Evolutionary conservation across 768 basidiomycete genomes (phyloP), one percentile per base, ranked within the genome.

Genomic region (Termitomyces sp.): DNA sequence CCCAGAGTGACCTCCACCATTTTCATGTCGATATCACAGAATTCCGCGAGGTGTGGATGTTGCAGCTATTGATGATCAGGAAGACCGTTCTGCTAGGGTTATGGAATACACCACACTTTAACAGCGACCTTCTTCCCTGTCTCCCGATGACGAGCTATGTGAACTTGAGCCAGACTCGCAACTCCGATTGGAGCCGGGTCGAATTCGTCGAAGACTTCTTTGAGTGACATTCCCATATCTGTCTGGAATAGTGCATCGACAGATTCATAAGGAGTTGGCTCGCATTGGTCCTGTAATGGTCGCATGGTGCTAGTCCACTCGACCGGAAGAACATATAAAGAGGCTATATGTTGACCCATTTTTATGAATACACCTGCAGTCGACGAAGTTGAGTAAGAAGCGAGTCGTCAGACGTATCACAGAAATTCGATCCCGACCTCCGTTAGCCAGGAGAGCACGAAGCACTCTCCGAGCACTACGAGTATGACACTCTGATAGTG

Each of bases 81-180:
- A 61, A 61, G 62, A n/a, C 18, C 42, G 10, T 55, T 4, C 13
- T 12, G 1, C 26, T 16, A 31, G 5, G 16, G 15, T 26, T 12
- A 48, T 20, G 31, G 56, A 36, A 39, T 36, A 26, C 45, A 46
- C 62, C 72, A 33, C 59, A 88, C 88, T 74, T 95, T 96, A 51
- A 98, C 89, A 8, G 97, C 97, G 28, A 94, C 94, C 55, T 75
- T 73, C 69, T 80, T 79, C 2, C 92, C 90, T 5, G 88, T 85
- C 49, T 82, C 76, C 51, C 82, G 81, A 60, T 92, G 85, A 15
- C 72, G 81, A 4, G 86, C 97, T 20, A 88, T 81, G 71, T 98
- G 97, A 16, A 98, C 97, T 71, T 99, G 97, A 5, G 97, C 97
- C 37, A 98, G 73, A 65, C 93, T 96, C 13, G 97, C 97, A 16